phyloP scores from a whole-genome alignment of 1,284 basidiomycete species.

The Trametes hirsuta region DNA sequence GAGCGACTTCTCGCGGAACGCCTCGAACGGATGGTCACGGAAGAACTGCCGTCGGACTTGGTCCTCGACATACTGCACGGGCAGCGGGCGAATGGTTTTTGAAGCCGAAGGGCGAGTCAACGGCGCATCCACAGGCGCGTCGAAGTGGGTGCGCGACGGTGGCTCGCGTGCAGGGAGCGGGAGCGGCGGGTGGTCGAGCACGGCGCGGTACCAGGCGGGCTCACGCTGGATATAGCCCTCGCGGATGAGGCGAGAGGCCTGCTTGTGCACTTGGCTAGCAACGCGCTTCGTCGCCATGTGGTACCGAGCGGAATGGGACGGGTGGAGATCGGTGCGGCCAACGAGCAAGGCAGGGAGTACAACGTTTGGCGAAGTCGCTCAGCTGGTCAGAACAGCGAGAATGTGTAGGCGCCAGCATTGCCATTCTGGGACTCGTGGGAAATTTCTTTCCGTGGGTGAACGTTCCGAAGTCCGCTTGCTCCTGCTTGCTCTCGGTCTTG shows the following conservation, averaged over 20 bases:
- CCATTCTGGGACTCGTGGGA: background rate
- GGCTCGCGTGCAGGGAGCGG: slow-evolving; percentile 80
- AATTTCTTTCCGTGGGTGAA: background rate
- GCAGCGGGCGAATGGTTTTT: slow-evolving; percentile 56
- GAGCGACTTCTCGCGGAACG: slow-evolving; percentile 80
- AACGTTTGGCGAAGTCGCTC: background rate
- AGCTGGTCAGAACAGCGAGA: slow-evolving; percentile 4
- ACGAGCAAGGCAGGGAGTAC: background rate
- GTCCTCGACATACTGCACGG: slow-evolving; percentile 86
- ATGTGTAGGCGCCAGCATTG: background rate
- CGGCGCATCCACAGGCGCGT: slow-evolving; percentile 36
- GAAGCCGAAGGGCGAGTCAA: slow-evolving; percentile 16
- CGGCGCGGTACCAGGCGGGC: slow-evolving; percentile 88
- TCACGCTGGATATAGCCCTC: slow-evolving; percentile 68
- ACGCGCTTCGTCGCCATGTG: slow-evolving; percentile 78
- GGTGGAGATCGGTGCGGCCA: background rate
- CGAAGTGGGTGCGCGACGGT: slow-evolving; percentile 55
- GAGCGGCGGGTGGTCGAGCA: slow-evolving; percentile 86
- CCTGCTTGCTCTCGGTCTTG: too few relatives aligned
- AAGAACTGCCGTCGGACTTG: slow-evolving; percentile 90
- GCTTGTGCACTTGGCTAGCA: slow-evolving; percentile 87
- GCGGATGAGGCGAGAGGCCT: slow-evolving; percentile 83
- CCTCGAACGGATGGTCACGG: slow-evolving; percentile 95
- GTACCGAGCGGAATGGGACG: background rate
- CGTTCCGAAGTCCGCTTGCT: too few relatives aligned